Base-by-base conservation (phyloP, 1,284 basidiomycete species). In the Ceratobasidium sp. region DNA sequence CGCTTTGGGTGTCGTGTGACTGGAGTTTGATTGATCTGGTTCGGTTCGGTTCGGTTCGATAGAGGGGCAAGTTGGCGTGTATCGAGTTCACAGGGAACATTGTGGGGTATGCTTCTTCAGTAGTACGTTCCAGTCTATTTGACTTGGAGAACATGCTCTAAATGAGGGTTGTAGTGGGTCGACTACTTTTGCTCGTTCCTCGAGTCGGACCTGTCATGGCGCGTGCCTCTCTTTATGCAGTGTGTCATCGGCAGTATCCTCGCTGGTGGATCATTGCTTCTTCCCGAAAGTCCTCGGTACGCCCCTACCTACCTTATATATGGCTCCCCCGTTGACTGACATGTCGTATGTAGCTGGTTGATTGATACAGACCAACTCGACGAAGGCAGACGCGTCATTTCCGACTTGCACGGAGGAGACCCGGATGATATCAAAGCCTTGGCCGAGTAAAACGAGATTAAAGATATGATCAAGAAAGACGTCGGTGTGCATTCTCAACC, bases 41-140 rank as follows among this genome's bases (percentile, higher is more conserved):
- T 78, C 18, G 58, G 76, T 58, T 49, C 41, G 18, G 26, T 75
- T n/a, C n/a, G n/a, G n/a, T n/a, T n/a, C n/a, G n/a, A n/a, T 21
- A 96, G 91, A 88, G 95, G 78, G 95, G 95, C 66, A 91, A 93
- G 63, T 84, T 98, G 61, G 97, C 96, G 3, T 98, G 95, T 78
- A 96, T 98, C 87, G 97, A 98, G 80, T 99, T 98, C 80, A 98
- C 97, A 0, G 92, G 91, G 70, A 95, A 96, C 79, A 92, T 98
- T 77, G 85, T 95, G 73, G 97, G 97, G 58, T 99, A 99, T 80
- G 91, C 95, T n/a, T 89, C 89, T 72, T 97, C 94, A 21, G 95
- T 98, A 75, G 94, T 95, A 83, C 76, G 92, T 85, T n/a, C 30
- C 64, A 75, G 73, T 64, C 71, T 64, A 14, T 14, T 41, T 47